These are phyloP conservation scores for Talaromyces wortmannii DNA, from an alignment of 495 filamentous ascomycete genomes.

Conservation along the genomic window DNA sequence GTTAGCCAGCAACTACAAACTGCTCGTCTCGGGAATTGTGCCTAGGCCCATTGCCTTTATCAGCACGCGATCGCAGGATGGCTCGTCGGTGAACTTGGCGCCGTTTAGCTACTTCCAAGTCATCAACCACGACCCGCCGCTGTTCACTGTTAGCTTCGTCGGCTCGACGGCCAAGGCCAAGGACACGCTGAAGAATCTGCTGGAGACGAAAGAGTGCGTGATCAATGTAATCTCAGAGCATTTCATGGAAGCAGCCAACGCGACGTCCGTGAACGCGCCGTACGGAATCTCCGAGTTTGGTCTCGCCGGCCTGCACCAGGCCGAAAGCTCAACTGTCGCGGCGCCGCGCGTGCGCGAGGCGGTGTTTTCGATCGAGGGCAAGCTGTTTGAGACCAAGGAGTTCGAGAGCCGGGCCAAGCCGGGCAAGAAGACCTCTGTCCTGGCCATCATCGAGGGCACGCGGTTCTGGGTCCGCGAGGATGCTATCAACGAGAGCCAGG, in stretches of 20 bases:
- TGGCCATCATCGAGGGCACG: constrained; percentile 79
- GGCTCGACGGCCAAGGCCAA: constrained; percentile 51
- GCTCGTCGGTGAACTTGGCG: constrained; percentile 63
- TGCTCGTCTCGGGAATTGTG: constrained; percentile 80
- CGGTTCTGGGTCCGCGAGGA: constrained; percentile 89
- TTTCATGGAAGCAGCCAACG: constrained; percentile 85
- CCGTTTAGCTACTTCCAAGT: constrained; percentile 83
- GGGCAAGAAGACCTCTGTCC: constrained; percentile 60
- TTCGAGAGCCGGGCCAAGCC: constrained; percentile 61
- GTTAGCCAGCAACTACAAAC: constrained; percentile 76
- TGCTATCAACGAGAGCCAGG: constrained; percentile 71
- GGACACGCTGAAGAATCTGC: constrained; percentile 71
- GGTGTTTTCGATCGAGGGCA: constrained; percentile 74
- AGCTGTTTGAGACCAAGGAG: constrained; percentile 65
- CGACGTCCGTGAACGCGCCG: constrained; percentile 68
- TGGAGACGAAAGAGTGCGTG: constrained; percentile 61
- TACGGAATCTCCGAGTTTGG: constrained; percentile 78
- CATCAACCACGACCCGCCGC: constrained; percentile 81
- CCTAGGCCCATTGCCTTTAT: constrained; percentile 71
- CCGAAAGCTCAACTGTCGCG: constrained; percentile 53
- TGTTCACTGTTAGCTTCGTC: constrained; percentile 75
- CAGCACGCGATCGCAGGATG: constrained; percentile 53
- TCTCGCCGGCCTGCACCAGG: constrained; percentile 68
- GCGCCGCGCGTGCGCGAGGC: constrained; percentile 74
- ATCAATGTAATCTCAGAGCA: constrained; percentile 85